Evolutionary conservation across 1,284 basidiomycete species (phyloP).

Genomic region (Trametes versicolor): DNA sequence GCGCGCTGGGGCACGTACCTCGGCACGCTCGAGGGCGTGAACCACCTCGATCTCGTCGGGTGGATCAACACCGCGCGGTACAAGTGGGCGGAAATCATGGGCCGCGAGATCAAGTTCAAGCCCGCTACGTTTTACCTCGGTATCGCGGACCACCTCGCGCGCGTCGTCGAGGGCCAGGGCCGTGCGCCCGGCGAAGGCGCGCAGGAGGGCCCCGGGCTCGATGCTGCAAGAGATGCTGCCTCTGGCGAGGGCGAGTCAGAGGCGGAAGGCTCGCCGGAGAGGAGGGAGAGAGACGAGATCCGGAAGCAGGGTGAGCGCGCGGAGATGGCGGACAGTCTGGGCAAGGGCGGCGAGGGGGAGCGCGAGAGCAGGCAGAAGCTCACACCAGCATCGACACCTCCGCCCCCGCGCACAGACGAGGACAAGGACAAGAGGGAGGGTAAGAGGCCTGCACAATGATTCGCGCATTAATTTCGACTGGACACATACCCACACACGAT

Average conservation of each 20-base stretch:
- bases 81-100: constrained; percentile 87
- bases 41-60: constrained; percentile 90
- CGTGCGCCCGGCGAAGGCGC: constrained; percentile 10
- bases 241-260: neutral
- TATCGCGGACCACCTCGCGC: constrained; percentile 74
- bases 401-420: neutral
- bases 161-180: constrained; percentile 67
- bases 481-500: constrained; percentile 12
- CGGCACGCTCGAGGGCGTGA: constrained; percentile 90
- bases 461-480: neutral
- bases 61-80: constrained; percentile 87
- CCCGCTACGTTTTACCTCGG: constrained; percentile 91
- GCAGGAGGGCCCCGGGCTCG: neutral
- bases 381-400: neutral
- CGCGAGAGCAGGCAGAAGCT: constrained; percentile 12
- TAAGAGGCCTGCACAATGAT: constrained; percentile 1
- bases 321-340: constrained; percentile 46
- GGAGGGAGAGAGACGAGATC: constrained; percentile 39
- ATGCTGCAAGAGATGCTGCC: constrained; percentile 8
- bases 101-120: constrained; percentile 89
- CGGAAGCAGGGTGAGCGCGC: constrained; percentile 39
- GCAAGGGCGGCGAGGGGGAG: constrained; percentile 33
- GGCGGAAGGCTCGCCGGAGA: constrained; percentile 6
- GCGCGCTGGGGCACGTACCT: constrained; percentile 89
- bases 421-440: neutral